Base-by-base conservation (phyloP, 176 grass and related monocot genomes). In the Urochloa ruziziensis region DNA sequence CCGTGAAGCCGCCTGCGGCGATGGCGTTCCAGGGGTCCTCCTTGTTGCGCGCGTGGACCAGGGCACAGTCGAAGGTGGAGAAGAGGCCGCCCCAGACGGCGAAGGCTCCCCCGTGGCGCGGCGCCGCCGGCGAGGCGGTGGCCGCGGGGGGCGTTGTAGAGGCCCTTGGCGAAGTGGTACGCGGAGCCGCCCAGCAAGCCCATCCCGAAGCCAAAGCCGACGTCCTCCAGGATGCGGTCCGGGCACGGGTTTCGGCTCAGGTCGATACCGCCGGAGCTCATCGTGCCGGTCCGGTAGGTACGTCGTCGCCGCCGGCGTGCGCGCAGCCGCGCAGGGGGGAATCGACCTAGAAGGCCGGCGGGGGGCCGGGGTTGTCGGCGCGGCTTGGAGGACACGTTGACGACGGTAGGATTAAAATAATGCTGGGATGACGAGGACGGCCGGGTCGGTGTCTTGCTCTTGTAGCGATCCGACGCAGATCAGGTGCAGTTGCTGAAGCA, bases 11-110 rank as follows among this genome's bases (percentile, higher is more conserved):
- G 35, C 91, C 82, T 32, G 89, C 77, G 62, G 58, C 28, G 42
- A 93, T 89, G 37, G 86, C 85, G 74, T 91, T 93, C 94, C 91
- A 93, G 51, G 84, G 78, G 67, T 97, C 94, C 78, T 97, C 91
- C 80, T 89, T 91, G 78, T 78, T 78, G 43, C 91, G 91, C 29
- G 86, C 69, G 74, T 80, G 89, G 47, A 93, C 78, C 84, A 93
- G 78, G 81, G 73, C 80, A 77, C 88, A 91, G 44, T 89, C 91
- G 76, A 91, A 85, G 78, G 77, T 42, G 53, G 84, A 93, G 63
- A 88, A 87, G 52, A 93, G 84, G 39, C 48, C 57, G 7, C 84
- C 67, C 84, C 87, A 97, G 51, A 89, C 89, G 33, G 89, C 91
- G 48, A 85, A 81, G 74, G 29, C 73, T 0, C 91, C 86, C 6